Percentiles rank a stretch among this genome's conserved stretches.
These are phyloP conservation scores for Forsythia suspensa DNA, from an alignment of 257 asterid genomes.

Conservation along the genomic window DNA sequence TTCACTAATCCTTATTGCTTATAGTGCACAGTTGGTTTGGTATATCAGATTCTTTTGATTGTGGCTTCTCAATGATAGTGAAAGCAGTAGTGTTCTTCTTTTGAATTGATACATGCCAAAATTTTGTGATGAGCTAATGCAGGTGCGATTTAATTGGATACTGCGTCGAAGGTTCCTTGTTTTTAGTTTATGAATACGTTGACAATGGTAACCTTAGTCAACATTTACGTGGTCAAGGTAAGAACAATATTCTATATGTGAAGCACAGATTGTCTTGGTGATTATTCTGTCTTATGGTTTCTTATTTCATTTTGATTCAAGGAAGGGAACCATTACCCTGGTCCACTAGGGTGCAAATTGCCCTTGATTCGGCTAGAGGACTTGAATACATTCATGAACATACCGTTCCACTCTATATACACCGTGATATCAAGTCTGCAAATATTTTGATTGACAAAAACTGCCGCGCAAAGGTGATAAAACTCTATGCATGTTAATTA, in stretches of 20 bases:
- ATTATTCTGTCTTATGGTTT: conserved; percentile 4
- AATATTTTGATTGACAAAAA: conserved; percentile 75
- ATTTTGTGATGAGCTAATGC: conserved; percentile 15
- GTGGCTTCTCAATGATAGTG: neutral
- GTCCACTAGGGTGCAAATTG: conserved; percentile 76
- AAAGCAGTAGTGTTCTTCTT: neutral
- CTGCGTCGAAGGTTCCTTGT: conserved; percentile 73
- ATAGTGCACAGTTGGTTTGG: neutral
- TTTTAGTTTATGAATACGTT: conserved; percentile 80
- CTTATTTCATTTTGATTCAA: conserved; percentile 14
- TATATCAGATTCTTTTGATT: neutral
- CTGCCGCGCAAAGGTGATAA: conserved; percentile 72
- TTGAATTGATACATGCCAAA: neutral
- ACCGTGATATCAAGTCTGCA: conserved; percentile 80
- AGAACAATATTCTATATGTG: conserved; percentile 5
- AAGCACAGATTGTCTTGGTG: neutral
- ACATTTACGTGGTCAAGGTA: conserved; percentile 76
- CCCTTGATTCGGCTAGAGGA: conserved; percentile 95
- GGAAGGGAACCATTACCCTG: conserved; percentile 61
- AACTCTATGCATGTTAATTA: neutral
- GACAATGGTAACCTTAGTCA: conserved; percentile 86
- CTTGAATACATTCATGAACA: conserved; percentile 95
- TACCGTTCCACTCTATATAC: conserved; percentile 84
- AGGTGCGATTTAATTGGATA: conserved; percentile 91
- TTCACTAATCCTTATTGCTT: neutral